Conservation (phyloP, 306 rosid genomes). For the Calophaca sinica region DNA sequence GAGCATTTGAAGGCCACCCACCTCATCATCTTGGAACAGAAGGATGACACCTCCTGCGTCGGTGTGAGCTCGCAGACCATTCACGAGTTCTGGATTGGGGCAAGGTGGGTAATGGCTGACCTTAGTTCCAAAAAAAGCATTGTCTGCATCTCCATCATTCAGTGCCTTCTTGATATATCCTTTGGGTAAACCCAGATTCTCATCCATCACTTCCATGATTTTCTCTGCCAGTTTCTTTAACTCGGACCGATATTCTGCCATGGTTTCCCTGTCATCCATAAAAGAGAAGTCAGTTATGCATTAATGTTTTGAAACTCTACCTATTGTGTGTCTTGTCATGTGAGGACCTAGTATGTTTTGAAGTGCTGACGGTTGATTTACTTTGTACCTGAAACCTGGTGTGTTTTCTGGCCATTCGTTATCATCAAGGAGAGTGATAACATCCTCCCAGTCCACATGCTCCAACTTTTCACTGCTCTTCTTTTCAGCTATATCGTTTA, state of each 20-base stretch:
- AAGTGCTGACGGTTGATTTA: conserved; percentile 16
- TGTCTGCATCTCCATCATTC: conserved; percentile 67
- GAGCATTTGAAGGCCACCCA: conserved; percentile 93
- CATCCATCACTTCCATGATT: conserved; percentile 90
- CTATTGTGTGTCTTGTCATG: conserved; percentile 23
- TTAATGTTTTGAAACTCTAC: conserved; percentile 33
- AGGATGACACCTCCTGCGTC: conserved; percentile 96
- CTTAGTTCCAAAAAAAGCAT: conserved; percentile 92
- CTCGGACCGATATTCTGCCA: conserved; percentile 77
- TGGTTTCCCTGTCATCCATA: conserved; percentile 73
- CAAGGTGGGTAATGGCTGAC: conserved; percentile 99
- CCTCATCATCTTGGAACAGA: conserved; percentile 89
- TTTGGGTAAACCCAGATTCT: conserved; percentile 74
- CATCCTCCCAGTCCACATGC: conserved; percentile 95
- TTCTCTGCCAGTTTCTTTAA: conserved; percentile 71
- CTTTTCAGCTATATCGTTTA: conserved; percentile 60
- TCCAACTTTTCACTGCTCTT: conserved; percentile 62
- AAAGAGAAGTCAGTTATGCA: conserved; percentile 25
- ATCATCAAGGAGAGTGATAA: conserved; percentile 73
- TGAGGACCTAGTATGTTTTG: conserved; percentile 21
- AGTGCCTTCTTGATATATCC: conserved; percentile 83
- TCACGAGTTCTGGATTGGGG: conserved; percentile 78
- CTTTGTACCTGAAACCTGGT: conserved; percentile 78
- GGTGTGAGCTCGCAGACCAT: conserved; percentile 94
- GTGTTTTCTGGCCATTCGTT: conserved; percentile 80